phyloP scores from a whole-genome alignment of 257 asterid species.

The Ilex asprella region DNA sequence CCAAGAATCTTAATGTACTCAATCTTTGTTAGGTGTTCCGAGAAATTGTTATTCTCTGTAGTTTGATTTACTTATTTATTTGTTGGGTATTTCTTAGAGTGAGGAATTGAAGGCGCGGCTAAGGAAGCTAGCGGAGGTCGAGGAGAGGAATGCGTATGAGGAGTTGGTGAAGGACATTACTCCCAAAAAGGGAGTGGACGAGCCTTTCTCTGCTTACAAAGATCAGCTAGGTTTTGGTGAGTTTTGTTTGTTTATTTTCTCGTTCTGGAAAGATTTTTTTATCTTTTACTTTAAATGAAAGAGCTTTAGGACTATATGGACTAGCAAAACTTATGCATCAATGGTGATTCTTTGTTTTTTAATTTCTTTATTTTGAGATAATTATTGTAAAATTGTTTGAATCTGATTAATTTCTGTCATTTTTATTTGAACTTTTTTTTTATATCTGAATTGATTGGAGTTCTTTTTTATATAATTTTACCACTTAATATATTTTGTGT shows the following conservation, averaged over 20 bases:
- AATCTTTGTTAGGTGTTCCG: background rate
- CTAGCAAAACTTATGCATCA: too few species aligned
- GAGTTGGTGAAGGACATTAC: slow-evolving; percentile 90
- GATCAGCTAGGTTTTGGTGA: slow-evolving; percentile 93
- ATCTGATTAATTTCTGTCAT: too few species aligned
- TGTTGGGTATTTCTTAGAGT: slow-evolving; percentile 30
- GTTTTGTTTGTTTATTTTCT: background rate
- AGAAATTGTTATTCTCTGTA: background rate
- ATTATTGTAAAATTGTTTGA: too few species aligned
- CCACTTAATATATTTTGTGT: too few species aligned
- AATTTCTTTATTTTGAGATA: too few species aligned
- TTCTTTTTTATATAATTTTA: too few species aligned
- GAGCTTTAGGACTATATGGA: too few species aligned
- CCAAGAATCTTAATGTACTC: background rate
- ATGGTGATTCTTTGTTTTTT: too few species aligned
- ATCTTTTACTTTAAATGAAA: background rate
- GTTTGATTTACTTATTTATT: background rate
- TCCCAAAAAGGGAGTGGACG: slow-evolving; percentile 51
- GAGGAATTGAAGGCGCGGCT: slow-evolving; percentile 72
- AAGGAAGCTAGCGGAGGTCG: slow-evolving; percentile 60
- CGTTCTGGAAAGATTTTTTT: background rate
- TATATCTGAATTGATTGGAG: too few species aligned
- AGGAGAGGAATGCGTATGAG: slow-evolving; percentile 74
- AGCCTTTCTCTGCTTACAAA: slow-evolving; percentile 93
- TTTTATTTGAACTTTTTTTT: too few species aligned